Base-by-base conservation (phyloP, 139 green algal species). In the Nannochloris sp. region DNA sequence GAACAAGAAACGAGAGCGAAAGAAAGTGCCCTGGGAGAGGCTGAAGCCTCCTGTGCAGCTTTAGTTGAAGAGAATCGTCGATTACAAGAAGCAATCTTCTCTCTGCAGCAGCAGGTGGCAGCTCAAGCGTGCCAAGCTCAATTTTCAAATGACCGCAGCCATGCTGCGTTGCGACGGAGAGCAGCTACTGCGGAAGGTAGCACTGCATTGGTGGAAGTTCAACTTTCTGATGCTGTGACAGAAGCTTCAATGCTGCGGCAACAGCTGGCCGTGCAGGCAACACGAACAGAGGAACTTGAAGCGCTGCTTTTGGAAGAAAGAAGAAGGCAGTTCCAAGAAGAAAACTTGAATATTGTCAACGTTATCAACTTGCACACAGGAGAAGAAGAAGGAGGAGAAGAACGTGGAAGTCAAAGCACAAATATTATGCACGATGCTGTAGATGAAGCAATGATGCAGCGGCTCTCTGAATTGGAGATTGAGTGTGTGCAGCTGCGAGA, bases 161-260 rank as follows among this genome's bases (percentile, higher is more conserved):
- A 78, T 27, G 85, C 89, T 72, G 77, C 80, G 34, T 67, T 88
- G 65, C 83, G 89, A 78, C 76, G 79, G 4, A 80, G 89, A 68
- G 62, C 89, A 63, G 76, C 79, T 2, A 54, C 66, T 1, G 45
- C 64, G 1, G 59, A 87, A 73, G 83, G 81, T 37, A 73, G 73
- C 60, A 60, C 82, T 47, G 65, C 77, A 15, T 70, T 82, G 63
- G 44, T 71, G 32, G 60, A 80, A 48, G 75, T 63, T 4, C 60
- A 70, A 14, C 61, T 82, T 60, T 54, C 51, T 6, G 76, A 85
- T 25, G 62, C 72, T 12, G n/a, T 61, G 30, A 44, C 68, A 13
- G 78, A 82, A 58, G 24, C 46, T 7, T 24, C 62, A 55, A 45
- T 61, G n/a, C 33, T 81, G 15, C 45, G 45, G 15, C 75, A 83